Base-by-base conservation (phyloP, 805 yeast species). In the Saccharomycopsis sp. region DNA sequence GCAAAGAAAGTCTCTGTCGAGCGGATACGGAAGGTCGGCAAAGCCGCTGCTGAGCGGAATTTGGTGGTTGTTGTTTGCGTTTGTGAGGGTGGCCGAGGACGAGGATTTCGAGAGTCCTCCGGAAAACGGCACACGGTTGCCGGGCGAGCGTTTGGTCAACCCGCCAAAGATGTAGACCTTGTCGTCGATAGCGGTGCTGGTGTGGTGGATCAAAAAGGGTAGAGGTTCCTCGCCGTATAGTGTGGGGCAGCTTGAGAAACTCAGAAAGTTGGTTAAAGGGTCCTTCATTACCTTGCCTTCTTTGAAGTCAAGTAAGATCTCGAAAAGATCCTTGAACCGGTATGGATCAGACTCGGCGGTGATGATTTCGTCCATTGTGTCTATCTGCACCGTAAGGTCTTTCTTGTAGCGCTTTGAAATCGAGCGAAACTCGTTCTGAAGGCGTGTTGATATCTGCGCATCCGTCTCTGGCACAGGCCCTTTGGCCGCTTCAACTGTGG, bases 161-260 rank as follows among this genome's bases (percentile, higher is more conserved):
- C 86, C 86, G 24, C 85, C 85, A 24, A 74, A 61, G 0, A 74
- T 61, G 57, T 69, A 76, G 2, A 77, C 67, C n/a, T 68, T 68
- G 18, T 71, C 74, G 21, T 70, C 67, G 55, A 75, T 57, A 9
- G 71, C 73, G n/a, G 73, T 71, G 0, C 78, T 59, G 2, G 78
- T 67, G 60, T 81, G 82, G 62, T 77, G 76, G 0, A 72, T 64
- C 18, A 79, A 62, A 0, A 78, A 68, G 2, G 82, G 80, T 1
- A 77, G 55, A n/a, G 73, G 71, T 3, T 61, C 65, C 34, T 68
- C 72, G 1, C 80, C 74, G 54, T 79, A 68, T 0, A 75, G 29
- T 3, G 70, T 64, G 1, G 80, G 76, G 2, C 46, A 54, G 34
- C 54, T 47, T 2, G 60, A 21, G 37, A 29, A 60, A 24, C 50